Base-by-base conservation (phyloP, 495 filamentous ascomycete genomes). In the Cudoniella acicularis region DNA sequence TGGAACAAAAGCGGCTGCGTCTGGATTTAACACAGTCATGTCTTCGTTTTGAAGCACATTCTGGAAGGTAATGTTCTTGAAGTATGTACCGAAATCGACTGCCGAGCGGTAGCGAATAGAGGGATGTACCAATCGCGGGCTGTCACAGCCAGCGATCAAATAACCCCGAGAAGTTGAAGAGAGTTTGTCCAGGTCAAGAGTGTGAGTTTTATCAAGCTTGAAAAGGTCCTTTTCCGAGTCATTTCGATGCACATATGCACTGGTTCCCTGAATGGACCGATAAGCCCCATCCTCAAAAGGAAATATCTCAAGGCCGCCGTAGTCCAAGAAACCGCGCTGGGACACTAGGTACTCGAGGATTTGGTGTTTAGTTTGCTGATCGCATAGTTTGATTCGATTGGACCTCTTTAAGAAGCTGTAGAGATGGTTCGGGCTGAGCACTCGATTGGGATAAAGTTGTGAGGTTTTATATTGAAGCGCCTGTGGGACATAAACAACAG, bases 251-350 rank as follows among this genome's bases (percentile, higher is more conserved):
- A 64, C 49, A 41, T 46, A 64, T 17, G 53, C n/a, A n/a, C n/a
- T 30, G 46, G 21, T 16, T 26, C 21, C 21, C 3, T 55, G 3
- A 24, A 65, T 48, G 6, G 62, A 59, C 20, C 62, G 42, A 48
- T 58, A 65, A 6, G 10, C 52, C 1, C 62, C 62, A 61, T 61
- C 55, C 48, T 61, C 46, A 30, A 65, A 65, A 11, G 58, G 62
- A 41, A 65, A 65, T 10, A 65, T 42, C 20, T 57, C 53, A 41
- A 65, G 50, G 16, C 16, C 41, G 30, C 16, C 53, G 21, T 58
- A 55, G 18, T 56, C 54, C 16, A 26, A 26, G 18, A 55, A 57
- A 21, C 42, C 36, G 36, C 43, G 20, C 21, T 65, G 20, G 2
- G 49, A 56, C 18, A 65, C 9, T 1, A 65, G 10, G 30, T 58